Evolutionary conservation across 345 rosid genomes (phyloP), one percentile per base, ranked within the genome.

Genomic region (Aethionema arabicum): DNA sequence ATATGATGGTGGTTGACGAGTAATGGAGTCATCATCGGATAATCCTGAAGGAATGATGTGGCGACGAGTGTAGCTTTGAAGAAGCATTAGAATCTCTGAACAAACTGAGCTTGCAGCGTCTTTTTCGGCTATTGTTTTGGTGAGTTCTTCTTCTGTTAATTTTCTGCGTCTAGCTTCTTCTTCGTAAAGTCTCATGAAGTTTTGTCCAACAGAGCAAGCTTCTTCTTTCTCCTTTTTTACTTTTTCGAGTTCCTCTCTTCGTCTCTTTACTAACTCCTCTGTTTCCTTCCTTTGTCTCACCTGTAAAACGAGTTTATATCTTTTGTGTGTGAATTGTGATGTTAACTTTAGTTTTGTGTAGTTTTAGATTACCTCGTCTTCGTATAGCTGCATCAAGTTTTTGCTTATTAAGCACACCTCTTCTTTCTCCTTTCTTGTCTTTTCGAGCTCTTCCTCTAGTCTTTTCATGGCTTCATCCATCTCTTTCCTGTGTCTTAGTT

Each of bases 181-280:
- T 66, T 72, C 72, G 37, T 66, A 72, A 29, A 72, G 35, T 27
- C 72, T 59, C 68, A 72, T 67, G 43, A 66, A 60, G 42, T 72
- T 67, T 66, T 66, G 63, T 47, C 72, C 68, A 59, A 41, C 64
- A 43, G 69, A 44, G 48, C 68, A 79, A 38, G 74, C 84, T 63
- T 82, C 77, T 62, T 84, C 81, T 52, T 66, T 68, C 67, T 59
- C 68, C 39, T 61, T 49, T 74, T 52, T 79, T 53, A 73, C 57
- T 42, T 57, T 44, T 72, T 67, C 78, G 12, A 76, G 30, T 33
- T 78, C 75, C 11, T 72, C 79, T 36, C 67, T 68, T 65, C 63
- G 65, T 68, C 60, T 57, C 57, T 42, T 47, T 41, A 58, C 48
- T 11, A 47, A 54, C 13, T 52, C 76, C 70, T 79, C 83, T 33